Evolutionary conservation across 225 moss, liverwort and hornwort species (phyloP).

Genomic region (Pleurozium schreberi): DNA sequence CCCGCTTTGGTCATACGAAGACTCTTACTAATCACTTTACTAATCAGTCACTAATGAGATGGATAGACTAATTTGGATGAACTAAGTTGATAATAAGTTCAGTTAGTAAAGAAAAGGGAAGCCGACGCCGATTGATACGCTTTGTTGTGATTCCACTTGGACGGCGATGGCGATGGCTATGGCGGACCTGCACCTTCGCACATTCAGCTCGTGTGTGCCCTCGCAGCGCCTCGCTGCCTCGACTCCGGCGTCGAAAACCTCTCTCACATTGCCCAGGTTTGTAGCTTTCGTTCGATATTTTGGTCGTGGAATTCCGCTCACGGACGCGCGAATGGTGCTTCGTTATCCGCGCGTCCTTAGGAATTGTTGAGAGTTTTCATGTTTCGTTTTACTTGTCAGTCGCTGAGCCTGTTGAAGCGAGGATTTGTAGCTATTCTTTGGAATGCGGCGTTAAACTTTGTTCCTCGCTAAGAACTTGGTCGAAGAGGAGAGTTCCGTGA

Average conservation of each 20-base stretch:
- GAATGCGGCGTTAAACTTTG: background rate
- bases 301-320: background rate
- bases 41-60: background rate
- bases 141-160: constrained; percentile 6
- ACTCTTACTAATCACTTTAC: background rate
- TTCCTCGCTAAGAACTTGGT: background rate
- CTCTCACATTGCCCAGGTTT: constrained; percentile 13
- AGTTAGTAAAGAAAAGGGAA: background rate
- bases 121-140: background rate
- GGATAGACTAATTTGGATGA: background rate
- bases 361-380: background rate
- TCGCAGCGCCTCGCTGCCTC: constrained; percentile 1
- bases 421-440: background rate
- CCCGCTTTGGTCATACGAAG: background rate
- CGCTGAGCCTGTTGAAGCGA: background rate
- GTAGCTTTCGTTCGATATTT: background rate
- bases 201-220: background rate
- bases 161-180: constrained; percentile 30
- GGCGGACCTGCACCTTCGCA: constrained; percentile 26
- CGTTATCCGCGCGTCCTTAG: background rate
- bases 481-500: background rate
- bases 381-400: background rate
- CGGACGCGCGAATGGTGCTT: background rate
- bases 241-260: background rate
- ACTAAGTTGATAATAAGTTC: background rate